These are phyloP conservation scores for Suillus discolor DNA, from an alignment of 768 basidiomycete genomes.

Conservation along the genomic window DNA sequence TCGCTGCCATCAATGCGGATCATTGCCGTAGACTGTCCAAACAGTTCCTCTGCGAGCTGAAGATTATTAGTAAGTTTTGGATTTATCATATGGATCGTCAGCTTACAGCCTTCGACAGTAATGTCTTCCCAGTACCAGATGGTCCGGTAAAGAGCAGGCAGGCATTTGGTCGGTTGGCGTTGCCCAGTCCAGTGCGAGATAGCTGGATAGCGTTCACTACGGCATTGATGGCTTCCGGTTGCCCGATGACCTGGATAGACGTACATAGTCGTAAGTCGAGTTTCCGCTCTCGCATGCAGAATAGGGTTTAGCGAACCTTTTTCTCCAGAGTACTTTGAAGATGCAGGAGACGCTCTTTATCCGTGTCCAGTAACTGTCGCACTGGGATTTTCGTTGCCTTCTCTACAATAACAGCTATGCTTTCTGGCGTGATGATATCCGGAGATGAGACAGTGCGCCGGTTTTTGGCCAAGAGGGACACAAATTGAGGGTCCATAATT, in stretches of 20 bases:
- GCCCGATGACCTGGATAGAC: slow-evolving; percentile 23
- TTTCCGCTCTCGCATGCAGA: not conserved
- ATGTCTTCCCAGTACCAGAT: slow-evolving; percentile 42
- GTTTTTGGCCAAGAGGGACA: slow-evolving; percentile 7
- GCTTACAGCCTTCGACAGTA: slow-evolving; percentile 39
- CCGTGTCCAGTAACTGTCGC: slow-evolving; percentile 7
- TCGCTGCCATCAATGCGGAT: slow-evolving; percentile 50
- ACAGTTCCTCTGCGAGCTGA: slow-evolving; percentile 45
- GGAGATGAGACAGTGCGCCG: slow-evolving; percentile 8
- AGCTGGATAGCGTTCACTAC: slow-evolving; percentile 52
- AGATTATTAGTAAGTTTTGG: not conserved
- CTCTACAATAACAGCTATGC: slow-evolving; percentile 8
- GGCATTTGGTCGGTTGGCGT: slow-evolving; percentile 46
- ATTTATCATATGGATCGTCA: not conserved
- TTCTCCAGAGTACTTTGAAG: slow-evolving; percentile 4
- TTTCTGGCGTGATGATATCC: slow-evolving; percentile 9
- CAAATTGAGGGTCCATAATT: not conserved
- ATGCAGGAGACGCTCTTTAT: slow-evolving; percentile 8
- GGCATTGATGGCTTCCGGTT: slow-evolving; percentile 48
- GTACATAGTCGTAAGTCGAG: not conserved
- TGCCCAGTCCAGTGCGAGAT: slow-evolving; percentile 48
- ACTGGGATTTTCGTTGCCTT: slow-evolving; percentile 10
- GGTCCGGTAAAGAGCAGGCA: slow-evolving; percentile 46
- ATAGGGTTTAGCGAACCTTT: slow-evolving; percentile 1
- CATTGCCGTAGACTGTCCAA: slow-evolving; percentile 44